phyloP scores from a whole-genome alignment of 1,284 basidiomycete species.

The Trichosporon inkin region DNA sequence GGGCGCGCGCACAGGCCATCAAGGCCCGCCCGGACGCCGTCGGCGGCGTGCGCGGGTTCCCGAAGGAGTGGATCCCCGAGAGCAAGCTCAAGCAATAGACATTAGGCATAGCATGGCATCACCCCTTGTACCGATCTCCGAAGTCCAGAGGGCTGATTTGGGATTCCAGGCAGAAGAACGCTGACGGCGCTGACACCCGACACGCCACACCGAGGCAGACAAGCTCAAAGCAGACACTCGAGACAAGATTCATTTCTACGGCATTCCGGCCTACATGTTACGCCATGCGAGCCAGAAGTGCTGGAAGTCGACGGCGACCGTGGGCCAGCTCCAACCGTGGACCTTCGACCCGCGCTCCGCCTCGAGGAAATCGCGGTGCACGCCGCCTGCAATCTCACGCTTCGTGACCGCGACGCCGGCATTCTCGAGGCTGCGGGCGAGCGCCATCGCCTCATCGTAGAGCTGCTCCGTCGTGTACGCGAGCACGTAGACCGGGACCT shows the following conservation, averaged over 20 bases:
- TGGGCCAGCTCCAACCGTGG: conserved; percentile 4
- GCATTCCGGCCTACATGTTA: not conserved
- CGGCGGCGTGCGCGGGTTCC: conserved; percentile 66
- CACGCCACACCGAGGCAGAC: not conserved
- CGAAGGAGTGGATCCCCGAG: conserved; percentile 64
- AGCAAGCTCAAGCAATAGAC: conserved; percentile 16
- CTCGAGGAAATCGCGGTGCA: not conserved
- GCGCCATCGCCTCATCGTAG: conserved; percentile 12
- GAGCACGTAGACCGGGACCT: conserved; percentile 12
- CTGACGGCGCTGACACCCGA: no score
- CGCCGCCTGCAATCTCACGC: not conserved
- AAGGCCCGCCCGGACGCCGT: conserved; percentile 35
- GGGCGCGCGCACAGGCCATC: conserved; percentile 46
- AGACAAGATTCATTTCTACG: not conserved
- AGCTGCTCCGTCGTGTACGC: conserved; percentile 14
- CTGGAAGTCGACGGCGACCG: not conserved
- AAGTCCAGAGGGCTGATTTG: not conserved
- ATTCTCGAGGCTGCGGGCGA: conserved; percentile 5
- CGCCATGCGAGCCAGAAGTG: conserved; percentile 1
- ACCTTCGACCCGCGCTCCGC: not conserved
- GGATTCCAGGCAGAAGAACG: no score
- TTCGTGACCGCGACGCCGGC: conserved; percentile 9
- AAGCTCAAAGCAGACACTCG: not conserved
- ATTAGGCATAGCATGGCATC: conserved; percentile 8
- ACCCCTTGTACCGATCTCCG: conserved; percentile 1